A percentile compares a stretch with the other conserved stretches of the same genome.
phyloP scores from a whole-genome alignment of 352 stramenopile species.

The Phytophthora sp. region DNA sequence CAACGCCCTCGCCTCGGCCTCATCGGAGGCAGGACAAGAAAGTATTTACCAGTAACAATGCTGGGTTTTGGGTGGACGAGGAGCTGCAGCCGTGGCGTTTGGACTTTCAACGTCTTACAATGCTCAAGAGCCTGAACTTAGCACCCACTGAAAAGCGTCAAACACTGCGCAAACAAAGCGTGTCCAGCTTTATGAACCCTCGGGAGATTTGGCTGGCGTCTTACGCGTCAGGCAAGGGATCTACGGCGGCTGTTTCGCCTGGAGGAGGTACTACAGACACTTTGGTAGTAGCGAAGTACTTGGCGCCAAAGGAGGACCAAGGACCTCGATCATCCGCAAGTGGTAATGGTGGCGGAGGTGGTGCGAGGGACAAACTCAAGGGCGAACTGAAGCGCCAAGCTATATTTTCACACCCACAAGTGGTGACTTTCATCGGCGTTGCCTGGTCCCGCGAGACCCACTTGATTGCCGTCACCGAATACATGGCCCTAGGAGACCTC shows the following conservation, averaged over 20 bases:
- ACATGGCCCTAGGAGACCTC: slow-evolving; percentile 73
- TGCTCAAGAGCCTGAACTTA: slow-evolving; percentile 62
- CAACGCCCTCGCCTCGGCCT: slow-evolving; percentile 13
- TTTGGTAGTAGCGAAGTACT: slow-evolving; percentile 64
- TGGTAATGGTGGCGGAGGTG: slow-evolving; percentile 4
- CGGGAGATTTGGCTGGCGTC: slow-evolving; percentile 71
- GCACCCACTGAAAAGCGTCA: slow-evolving; percentile 53
- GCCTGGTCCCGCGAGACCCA: slow-evolving; percentile 73
- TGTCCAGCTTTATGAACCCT: slow-evolving; percentile 35
- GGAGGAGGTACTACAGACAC: slow-evolving; percentile 34
- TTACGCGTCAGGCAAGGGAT: slow-evolving; percentile 24
- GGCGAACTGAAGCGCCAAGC: slow-evolving; percentile 66
- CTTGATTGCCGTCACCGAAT: slow-evolving; percentile 74
- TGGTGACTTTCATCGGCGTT: slow-evolving; percentile 74
- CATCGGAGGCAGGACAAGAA: slow-evolving; percentile 29
- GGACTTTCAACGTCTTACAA: slow-evolving; percentile 66
- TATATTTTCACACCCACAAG: slow-evolving; percentile 65
- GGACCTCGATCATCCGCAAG: slow-evolving; percentile 11
- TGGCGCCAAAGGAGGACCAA: slow-evolving; percentile 42
- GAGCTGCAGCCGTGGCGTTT: slow-evolving; percentile 71
- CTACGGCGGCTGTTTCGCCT: slow-evolving; percentile 21
- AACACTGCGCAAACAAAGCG: slow-evolving; percentile 38
- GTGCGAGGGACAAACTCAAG: slow-evolving; percentile 59
- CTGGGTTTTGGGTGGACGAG: slow-evolving; percentile 72
- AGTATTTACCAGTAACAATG: slow-evolving; percentile 35